Evolutionary conservation across 2,329 filamentous ascomycete genomes (phyloP).

Genomic region (Colletotrichum godetiae): DNA sequence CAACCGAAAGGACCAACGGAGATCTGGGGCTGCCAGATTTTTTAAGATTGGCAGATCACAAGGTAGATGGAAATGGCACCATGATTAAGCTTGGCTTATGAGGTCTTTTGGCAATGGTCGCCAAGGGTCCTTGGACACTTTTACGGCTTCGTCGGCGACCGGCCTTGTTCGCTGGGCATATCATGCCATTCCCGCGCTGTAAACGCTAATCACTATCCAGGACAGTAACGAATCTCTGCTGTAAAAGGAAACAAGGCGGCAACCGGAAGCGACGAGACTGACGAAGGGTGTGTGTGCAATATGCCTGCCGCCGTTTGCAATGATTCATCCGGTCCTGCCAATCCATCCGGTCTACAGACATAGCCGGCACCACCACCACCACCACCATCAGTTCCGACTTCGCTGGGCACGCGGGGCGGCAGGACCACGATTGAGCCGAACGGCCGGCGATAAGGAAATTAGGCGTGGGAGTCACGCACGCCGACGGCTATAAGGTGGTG

Average conservation of each 20-base stretch:
- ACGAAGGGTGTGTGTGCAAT: background rate
- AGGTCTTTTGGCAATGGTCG: background rate
- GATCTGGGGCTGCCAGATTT: conserved; percentile 13
- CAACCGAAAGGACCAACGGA: background rate
- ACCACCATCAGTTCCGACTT: conserved; percentile 15
- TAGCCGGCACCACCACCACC: background rate
- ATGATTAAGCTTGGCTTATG: conserved; percentile 12
- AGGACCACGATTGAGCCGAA: background rate
- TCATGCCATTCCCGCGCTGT: background rate
- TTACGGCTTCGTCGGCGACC: background rate
- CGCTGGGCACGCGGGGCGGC: conserved; percentile 13
- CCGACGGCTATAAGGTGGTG: background rate
- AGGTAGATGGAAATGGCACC: conserved; percentile 15
- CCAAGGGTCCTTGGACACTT: background rate
- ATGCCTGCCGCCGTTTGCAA: background rate
- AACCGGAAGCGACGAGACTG: conserved; percentile 14
- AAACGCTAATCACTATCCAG: background rate
- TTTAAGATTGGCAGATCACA: conserved; percentile 29
- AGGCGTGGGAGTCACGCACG: background rate
- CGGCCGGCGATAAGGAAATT: background rate
- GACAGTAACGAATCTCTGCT: too few relatives aligned
- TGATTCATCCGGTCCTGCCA: background rate
- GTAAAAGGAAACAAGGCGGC: background rate
- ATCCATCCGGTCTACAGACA: background rate
- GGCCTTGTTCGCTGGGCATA: background rate